Percentiles rank a stretch among this genome's conserved stretches.
These are phyloP conservation scores for Trichoderma brevicompactum DNA, from an alignment of 2,329 filamentous ascomycete species.

Conservation along the genomic window DNA sequence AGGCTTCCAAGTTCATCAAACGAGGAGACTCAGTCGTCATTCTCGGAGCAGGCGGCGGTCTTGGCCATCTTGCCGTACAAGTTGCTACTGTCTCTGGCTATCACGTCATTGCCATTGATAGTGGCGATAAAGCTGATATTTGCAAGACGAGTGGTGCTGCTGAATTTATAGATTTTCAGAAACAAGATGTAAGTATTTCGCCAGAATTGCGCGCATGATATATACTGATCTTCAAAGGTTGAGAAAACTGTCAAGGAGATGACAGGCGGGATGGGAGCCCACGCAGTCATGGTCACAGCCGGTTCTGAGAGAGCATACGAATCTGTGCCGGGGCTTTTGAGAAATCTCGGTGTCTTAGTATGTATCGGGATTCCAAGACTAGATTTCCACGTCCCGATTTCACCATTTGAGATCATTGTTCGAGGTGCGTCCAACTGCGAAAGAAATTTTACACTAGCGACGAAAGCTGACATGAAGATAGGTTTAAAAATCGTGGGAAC, in stretches of 20 bases:
- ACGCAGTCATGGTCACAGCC: slow-evolving; percentile 16
- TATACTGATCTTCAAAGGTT: not conserved
- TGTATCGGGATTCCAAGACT: slow-evolving; percentile 18
- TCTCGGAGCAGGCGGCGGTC: slow-evolving; percentile 21
- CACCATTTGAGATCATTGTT: slow-evolving; percentile 17
- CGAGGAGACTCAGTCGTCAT: slow-evolving; percentile 16
- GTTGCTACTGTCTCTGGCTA: slow-evolving; percentile 4
- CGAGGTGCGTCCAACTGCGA: not conserved
- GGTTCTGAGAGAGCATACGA: slow-evolving; percentile 20
- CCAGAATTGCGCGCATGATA: not conserved
- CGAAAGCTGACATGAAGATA: not conserved
- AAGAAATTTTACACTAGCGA: not conserved
- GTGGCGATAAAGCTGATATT: slow-evolving; percentile 12
- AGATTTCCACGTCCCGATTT: slow-evolving; percentile 13
- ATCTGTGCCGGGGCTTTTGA: not conserved
- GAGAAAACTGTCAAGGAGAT: slow-evolving; percentile 3
- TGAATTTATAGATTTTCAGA: slow-evolving; percentile 14
- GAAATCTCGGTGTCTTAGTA: slow-evolving; percentile 10
- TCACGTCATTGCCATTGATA: slow-evolving; percentile 12
- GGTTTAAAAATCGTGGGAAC: slow-evolving; percentile 18
- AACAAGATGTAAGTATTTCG: not conserved
- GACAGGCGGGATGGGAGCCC: slow-evolving; percentile 13
- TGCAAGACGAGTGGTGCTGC: slow-evolving; percentile 8
- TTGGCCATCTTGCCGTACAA: slow-evolving; percentile 17
- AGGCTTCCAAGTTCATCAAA: slow-evolving; percentile 13